phyloP scores from a whole-genome alignment of 2,329 filamentous ascomycete species.

The Aureobasidium sp. region DNA sequence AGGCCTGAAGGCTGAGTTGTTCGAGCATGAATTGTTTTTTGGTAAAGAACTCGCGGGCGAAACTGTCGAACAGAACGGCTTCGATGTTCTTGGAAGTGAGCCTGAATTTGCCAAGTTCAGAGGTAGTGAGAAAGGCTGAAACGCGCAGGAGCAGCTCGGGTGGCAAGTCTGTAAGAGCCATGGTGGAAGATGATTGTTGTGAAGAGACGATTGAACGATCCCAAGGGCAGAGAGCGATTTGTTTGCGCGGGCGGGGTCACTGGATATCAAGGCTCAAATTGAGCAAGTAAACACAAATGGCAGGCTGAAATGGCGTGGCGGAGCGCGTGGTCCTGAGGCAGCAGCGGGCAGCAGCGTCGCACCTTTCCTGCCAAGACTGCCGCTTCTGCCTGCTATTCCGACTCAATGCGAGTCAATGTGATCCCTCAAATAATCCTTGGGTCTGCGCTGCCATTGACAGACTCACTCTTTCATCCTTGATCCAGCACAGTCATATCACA shows the following conservation, averaged over 20 bases:
- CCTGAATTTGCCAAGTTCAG: slow-evolving; percentile 48
- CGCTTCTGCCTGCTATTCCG: slow-evolving; percentile 6
- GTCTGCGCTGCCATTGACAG: not conserved
- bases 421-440: not conserved
- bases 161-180: slow-evolving; percentile 29
- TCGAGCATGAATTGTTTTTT: slow-evolving; percentile 59
- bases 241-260: not conserved
- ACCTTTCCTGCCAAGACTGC: not conserved
- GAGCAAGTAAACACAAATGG: not conserved
- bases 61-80: slow-evolving; percentile 44
- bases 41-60: slow-evolving; percentile 55
- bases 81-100: slow-evolving; percentile 49
- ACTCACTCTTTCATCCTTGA: not conserved
- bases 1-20: slow-evolving; percentile 45
- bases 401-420: not conserved
- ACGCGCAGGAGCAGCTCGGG: slow-evolving; percentile 53
- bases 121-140: slow-evolving; percentile 44
- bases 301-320: not conserved
- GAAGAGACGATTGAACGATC: not conserved
- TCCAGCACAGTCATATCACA: not conserved
- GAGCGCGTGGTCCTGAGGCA: slow-evolving; percentile 2
- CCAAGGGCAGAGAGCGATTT: not conserved
- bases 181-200: not conserved
- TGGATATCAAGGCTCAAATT: not conserved
- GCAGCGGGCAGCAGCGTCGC: slow-evolving; percentile 11